Evolutionary conservation across 768 basidiomycete species (phyloP).

Genomic region (Rubroboletus pulcherrimus): DNA sequence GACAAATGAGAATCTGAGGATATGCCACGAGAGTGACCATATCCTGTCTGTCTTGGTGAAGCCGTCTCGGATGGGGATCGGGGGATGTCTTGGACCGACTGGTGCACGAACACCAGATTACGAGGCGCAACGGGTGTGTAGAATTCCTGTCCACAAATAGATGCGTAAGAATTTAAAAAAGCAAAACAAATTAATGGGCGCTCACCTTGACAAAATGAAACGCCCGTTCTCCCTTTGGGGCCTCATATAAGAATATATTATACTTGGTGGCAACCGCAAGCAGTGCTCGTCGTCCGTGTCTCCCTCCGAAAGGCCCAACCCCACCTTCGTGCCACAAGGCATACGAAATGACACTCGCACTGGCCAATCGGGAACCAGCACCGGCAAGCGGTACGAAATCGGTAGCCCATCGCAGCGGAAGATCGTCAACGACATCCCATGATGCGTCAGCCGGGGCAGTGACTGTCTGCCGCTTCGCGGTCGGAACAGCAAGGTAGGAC

Average conservation of each 20-base stretch:
- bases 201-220: constrained; percentile 75
- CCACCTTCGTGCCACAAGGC: constrained; percentile 64
- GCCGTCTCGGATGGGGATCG: constrained; percentile 42
- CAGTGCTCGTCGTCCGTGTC: constrained; percentile 45
- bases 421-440: constrained; percentile 73
- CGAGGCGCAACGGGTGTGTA: constrained; percentile 72
- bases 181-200: neutral
- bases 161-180: constrained; percentile 1
- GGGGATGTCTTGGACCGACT: constrained; percentile 52
- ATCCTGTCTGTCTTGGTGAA: constrained; percentile 20
- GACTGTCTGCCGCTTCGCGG: constrained; percentile 18
- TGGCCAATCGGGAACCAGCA: constrained; percentile 58
- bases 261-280: constrained; percentile 75
- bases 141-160: constrained; percentile 57
- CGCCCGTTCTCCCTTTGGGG: constrained; percentile 76
- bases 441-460: constrained; percentile 44
- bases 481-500: constrained; percentile 31
- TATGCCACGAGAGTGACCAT: constrained; percentile 41
- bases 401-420: constrained; percentile 81
- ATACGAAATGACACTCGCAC: constrained; percentile 58
- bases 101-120: constrained; percentile 66
- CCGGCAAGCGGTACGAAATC: constrained; percentile 79
- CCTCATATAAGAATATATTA: constrained; percentile 74
- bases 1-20: constrained; percentile 39
- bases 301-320: constrained; percentile 41